Conservation (phyloP, 1,284 basidiomycete genomes). For the Tylopilus sp. region DNA sequence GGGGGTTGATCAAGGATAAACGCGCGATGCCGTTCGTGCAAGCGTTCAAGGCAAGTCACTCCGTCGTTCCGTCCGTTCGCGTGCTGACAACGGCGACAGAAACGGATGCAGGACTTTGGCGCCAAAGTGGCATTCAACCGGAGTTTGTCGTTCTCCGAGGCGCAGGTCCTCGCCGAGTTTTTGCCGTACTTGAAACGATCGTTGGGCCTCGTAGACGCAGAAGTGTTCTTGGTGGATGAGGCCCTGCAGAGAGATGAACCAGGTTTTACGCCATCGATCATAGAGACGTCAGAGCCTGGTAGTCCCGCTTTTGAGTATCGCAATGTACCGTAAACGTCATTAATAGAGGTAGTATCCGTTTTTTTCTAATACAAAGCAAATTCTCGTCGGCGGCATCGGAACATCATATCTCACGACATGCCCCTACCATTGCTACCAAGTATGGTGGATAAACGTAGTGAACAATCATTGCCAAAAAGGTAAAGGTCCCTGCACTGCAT, state of each 20-base stretch:
- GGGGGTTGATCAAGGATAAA: slow-evolving; percentile 96
- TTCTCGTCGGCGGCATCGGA: no score
- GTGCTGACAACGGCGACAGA: slow-evolving; percentile 56
- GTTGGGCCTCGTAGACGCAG: slow-evolving; percentile 76
- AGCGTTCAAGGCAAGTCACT: slow-evolving; percentile 81
- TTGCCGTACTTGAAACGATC: slow-evolving; percentile 89
- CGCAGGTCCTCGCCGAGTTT: slow-evolving; percentile 78
- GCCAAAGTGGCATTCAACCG: slow-evolving; percentile 88
- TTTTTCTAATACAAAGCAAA: no score
- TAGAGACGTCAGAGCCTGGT: slow-evolving; percentile 92
- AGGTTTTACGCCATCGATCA: slow-evolving; percentile 74
- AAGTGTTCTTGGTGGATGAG: slow-evolving; percentile 45
- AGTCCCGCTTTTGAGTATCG: slow-evolving; percentile 88
- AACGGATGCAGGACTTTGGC: slow-evolving; percentile 87
- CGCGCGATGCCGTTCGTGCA: slow-evolving; percentile 96
- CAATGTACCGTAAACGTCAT: slow-evolving; percentile 56
- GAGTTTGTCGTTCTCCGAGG: slow-evolving; percentile 90
- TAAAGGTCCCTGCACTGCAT: no score
- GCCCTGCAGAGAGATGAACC: slow-evolving; percentile 68
- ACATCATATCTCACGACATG: no score
- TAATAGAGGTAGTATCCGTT: no score
- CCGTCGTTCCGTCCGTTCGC: slow-evolving; percentile 52
- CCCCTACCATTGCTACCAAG: no score
- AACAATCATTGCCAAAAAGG: no score
- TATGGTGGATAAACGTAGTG: no score